Evolutionary conservation across 331 rosid genomes (phyloP).

Genomic region (Quercus tomentella): DNA sequence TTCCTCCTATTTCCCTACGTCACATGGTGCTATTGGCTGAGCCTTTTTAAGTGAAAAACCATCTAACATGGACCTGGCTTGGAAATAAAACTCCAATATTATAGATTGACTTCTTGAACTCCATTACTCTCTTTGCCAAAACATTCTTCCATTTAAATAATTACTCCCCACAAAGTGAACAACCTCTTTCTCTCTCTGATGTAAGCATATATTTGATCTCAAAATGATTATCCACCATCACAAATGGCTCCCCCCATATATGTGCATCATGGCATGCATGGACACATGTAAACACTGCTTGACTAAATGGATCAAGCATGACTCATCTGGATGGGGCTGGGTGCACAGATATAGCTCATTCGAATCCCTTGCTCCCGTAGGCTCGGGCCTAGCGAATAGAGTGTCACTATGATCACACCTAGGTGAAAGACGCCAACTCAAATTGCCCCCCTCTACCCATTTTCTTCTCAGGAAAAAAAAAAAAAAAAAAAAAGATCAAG

Average conservation of each 20-base stretch:
- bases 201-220: constrained; percentile 52
- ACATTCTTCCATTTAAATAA: constrained; percentile 42
- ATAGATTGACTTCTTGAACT: constrained; percentile 37
- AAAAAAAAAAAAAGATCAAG: not conserved
- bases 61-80: constrained; percentile 23
- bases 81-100: constrained; percentile 29
- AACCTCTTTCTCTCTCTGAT: constrained; percentile 37
- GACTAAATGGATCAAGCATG: not conserved
- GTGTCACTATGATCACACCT: too few species aligned
- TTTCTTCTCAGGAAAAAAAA: too few species aligned
- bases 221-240: constrained; percentile 69
- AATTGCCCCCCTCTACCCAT: too few species aligned
- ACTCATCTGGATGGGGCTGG: not conserved
- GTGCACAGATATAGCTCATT: too few species aligned
- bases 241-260: constrained; percentile 28
- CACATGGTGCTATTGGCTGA: constrained; percentile 24
- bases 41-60: constrained; percentile 19
- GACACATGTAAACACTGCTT: not conserved
- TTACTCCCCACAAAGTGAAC: constrained; percentile 46
- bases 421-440: too few species aligned
- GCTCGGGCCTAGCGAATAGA: accelerated
- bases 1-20: constrained; percentile 32
- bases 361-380: accelerated
- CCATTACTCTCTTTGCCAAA: constrained; percentile 32
- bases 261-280: constrained; percentile 35